These are phyloP conservation scores for Suillus paluster DNA, from an alignment of 768 basidiomycete species.

Conservation along the genomic window DNA sequence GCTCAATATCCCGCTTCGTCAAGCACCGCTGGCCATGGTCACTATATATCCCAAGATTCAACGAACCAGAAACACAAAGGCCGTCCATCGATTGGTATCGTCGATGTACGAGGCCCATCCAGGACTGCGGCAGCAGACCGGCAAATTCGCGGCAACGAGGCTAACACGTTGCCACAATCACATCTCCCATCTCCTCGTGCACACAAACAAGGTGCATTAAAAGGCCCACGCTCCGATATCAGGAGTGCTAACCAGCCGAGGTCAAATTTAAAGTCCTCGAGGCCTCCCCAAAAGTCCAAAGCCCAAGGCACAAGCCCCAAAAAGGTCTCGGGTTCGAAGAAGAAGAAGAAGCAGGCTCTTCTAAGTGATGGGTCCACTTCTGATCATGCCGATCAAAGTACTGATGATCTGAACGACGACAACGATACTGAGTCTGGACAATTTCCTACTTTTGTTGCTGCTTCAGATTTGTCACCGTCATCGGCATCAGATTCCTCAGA, in stretches of 20 bases:
- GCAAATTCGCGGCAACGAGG: slow-evolving; percentile 37
- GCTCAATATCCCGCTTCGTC: slow-evolving; percentile 19
- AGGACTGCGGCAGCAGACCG: slow-evolving; percentile 21
- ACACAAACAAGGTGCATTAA: slow-evolving; percentile 28
- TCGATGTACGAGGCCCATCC: slow-evolving; percentile 36
- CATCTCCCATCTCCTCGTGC: slow-evolving; percentile 27
- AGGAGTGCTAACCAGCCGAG: slow-evolving; percentile 24
- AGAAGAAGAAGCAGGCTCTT: slow-evolving; percentile 17
- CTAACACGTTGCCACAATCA: slow-evolving; percentile 37
- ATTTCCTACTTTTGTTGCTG: slow-evolving; percentile 74
- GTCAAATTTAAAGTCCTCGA: slow-evolving; percentile 38
- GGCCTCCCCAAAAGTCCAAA: slow-evolving; percentile 42
- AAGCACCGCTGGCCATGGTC: slow-evolving; percentile 35
- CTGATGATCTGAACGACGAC: slow-evolving; percentile 33
- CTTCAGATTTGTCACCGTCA: slow-evolving; percentile 58
- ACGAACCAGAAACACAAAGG: slow-evolving; percentile 52
- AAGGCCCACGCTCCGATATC: slow-evolving; percentile 26
- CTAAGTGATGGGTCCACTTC: slow-evolving; percentile 24
- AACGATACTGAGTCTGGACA: slow-evolving; percentile 40
- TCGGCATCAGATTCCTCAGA: slow-evolving; percentile 51
- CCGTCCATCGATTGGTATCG: slow-evolving; percentile 56
- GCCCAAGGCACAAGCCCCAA: slow-evolving; percentile 41
- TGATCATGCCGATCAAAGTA: slow-evolving; percentile 38
- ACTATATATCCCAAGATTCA: slow-evolving; percentile 16
- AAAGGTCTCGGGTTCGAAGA: slow-evolving; percentile 24